A percentile compares a stretch with the other conserved stretches of the same genome.
Conservation (phyloP, 2,329 filamentous ascomycete genomes). For the Claviceps sp. region DNA sequence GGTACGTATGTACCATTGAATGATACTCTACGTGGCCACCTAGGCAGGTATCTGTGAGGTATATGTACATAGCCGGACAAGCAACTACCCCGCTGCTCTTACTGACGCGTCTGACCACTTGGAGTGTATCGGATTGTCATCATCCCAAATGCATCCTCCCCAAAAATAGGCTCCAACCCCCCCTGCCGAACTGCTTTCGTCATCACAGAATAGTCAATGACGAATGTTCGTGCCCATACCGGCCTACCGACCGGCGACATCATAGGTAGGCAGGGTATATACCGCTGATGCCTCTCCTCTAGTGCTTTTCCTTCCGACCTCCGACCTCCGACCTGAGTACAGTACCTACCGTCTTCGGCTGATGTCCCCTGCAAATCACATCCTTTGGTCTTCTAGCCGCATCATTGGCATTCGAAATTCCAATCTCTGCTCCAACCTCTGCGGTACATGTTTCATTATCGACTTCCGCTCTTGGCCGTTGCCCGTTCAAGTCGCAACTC, state of each 20-base stretch:
- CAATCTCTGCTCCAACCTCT: no score
- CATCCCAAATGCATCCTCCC: neutral
- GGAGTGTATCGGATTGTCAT: neutral
- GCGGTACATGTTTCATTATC: slow-evolving; percentile 4
- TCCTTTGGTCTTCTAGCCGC: neutral
- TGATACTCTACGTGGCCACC: no score
- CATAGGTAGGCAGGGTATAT: neutral
- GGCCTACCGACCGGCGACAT: no score
- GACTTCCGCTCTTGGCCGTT: neutral
- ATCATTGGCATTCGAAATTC: neutral
- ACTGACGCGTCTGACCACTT: neutral
- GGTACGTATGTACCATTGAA: no score
- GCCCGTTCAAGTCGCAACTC: neutral
- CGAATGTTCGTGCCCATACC: neutral
- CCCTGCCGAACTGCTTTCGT: neutral
- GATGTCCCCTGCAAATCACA: neutral
- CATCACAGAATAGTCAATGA: neutral
- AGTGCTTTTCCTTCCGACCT: neutral
- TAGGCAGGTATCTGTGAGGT: no score
- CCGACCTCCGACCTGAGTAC: no score
- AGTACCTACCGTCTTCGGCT: neutral
- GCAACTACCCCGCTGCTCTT: neutral
- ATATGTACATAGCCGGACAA: no score
- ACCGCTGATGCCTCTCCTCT: neutral
- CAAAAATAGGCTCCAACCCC: no score